Base-by-base conservation (phyloP, 345 rosid species). In the Pistacia atlantica region DNA sequence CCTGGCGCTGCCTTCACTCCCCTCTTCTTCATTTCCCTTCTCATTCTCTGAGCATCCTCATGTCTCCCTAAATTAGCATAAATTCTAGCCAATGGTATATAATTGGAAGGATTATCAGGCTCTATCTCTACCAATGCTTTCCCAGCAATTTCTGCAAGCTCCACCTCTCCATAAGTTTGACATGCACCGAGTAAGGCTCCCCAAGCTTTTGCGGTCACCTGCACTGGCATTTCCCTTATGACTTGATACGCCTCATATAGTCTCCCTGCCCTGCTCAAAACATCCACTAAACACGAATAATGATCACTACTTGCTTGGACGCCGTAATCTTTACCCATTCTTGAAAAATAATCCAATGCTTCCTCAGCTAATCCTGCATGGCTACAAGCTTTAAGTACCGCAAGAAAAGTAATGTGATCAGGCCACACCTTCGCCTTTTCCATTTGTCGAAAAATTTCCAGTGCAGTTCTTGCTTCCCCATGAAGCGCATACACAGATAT, bases 131-230 rank as follows among this genome's bases (percentile, higher is more conserved):
- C 76, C 79, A 88, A 70, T 59, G 85, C 87, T 75, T 74, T 84
- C 11, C 84, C 92, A 12, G 89, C 87, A 80, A 87, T 83, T 87
- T 87, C 92, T 11, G 88, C 94, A 1, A 88, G 84, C 80, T 87
- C 87, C n/a, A 88, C 81, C 64, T 88, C 89, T 18, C 84, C 85
- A 35, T 90, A 87, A 75, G 83, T 90, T 80, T 80, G 73, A 81
- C 94, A 88, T 48, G 90, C 92, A 58, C 90, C 88, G 14, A 88
- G 90, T 68, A 90, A 73, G 0, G 92, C 90, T 10, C 94, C 90
- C 94, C 92, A 90, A 49, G 92, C 84, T 78, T 79, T 88, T 49
- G 87, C 87, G 13, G 90, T 87, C 51, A 89, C 85, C 75, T 85
- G 80, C 58, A 75, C 80, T 12, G 92, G 88, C 87, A 90, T 90